These are phyloP conservation scores for Xanthoceras sorbifolium DNA, from an alignment of 345 rosid genomes.

Conservation along the genomic window DNA sequence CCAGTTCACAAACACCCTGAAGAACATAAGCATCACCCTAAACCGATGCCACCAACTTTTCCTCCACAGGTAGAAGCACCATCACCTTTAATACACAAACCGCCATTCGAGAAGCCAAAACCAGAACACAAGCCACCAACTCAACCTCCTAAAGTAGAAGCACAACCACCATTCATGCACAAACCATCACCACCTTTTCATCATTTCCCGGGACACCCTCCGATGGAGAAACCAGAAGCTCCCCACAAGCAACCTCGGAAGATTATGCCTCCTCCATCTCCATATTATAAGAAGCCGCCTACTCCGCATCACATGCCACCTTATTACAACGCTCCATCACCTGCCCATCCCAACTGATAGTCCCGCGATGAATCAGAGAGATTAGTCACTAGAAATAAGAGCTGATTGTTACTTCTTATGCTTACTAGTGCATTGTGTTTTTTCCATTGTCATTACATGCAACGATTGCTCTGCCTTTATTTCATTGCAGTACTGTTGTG, in stretches of 20 bases:
- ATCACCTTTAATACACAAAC: conserved; percentile 18
- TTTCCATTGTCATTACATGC: neutral
- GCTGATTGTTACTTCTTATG: neutral
- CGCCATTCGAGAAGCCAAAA: neutral
- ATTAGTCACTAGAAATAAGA: conserved; percentile 3
- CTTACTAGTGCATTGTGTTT: neutral
- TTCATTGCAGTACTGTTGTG: neutral
- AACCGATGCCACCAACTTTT: conserved; percentile 12
- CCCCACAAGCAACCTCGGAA: conserved; percentile 21
- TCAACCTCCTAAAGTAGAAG: neutral
- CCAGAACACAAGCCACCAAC: conserved; percentile 9
- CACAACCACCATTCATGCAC: neutral
- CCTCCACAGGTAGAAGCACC: conserved; percentile 10
- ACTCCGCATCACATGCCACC: conserved; percentile 20
- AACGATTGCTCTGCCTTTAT: conserved; percentile 1
- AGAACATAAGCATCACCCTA: neutral
- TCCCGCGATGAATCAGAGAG: neutral
- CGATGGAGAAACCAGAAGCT: neutral
- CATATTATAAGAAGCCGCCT: conserved; percentile 7
- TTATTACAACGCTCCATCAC: conserved; percentile 15
- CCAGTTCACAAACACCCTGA: neutral
- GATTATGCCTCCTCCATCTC: conserved; percentile 17
- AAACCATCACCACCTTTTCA: neutral
- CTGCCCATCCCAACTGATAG: conserved; percentile 21
- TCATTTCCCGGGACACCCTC: neutral